phyloP scores from a whole-genome alignment of 768 basidiomycete genomes.

The Boletus reticulatus region DNA sequence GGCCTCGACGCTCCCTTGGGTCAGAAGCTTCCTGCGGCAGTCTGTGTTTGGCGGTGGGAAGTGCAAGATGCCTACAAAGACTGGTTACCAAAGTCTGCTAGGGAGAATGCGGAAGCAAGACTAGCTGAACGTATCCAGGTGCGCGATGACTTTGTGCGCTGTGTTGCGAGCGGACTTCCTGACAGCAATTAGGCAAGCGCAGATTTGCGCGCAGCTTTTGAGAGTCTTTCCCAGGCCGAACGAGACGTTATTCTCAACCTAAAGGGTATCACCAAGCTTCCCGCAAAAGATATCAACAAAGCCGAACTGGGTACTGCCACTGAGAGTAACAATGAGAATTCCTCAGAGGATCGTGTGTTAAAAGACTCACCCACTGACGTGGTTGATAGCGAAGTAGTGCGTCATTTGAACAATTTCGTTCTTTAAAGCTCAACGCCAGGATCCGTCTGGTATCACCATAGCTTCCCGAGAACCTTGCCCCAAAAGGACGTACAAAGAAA shows the following conservation, averaged over 20 bases:
- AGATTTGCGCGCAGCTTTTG: slow-evolving; percentile 53
- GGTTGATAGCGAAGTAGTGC: slow-evolving; percentile 41
- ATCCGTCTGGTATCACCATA: not conserved
- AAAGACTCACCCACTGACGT: slow-evolving; percentile 30
- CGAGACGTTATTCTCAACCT: slow-evolving; percentile 53
- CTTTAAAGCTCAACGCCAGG: not conserved
- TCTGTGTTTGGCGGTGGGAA: slow-evolving; percentile 88
- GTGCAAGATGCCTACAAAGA: slow-evolving; percentile 54
- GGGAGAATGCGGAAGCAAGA: slow-evolving; percentile 61
- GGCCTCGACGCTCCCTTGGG: slow-evolving; percentile 58
- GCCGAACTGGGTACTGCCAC: slow-evolving; percentile 5
- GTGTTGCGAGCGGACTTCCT: slow-evolving; percentile 1
- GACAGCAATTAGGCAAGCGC: slow-evolving; percentile 50
- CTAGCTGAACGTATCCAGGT: slow-evolving; percentile 66
- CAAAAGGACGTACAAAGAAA: slow-evolving; percentile 48
- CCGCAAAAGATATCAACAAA: slow-evolving; percentile 34
- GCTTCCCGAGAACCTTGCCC: slow-evolving; percentile 26
- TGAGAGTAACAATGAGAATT: not conserved
- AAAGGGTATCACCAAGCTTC: slow-evolving; percentile 38
- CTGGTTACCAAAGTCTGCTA: slow-evolving; percentile 66
- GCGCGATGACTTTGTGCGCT: slow-evolving; percentile 14
- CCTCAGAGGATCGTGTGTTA: slow-evolving; percentile 25
- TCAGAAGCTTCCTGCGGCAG: slow-evolving; percentile 55
- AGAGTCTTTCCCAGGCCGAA: slow-evolving; percentile 56
- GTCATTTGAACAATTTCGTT: slow-evolving; percentile 4